Evolutionary conservation across 495 filamentous ascomycete genomes (phyloP).

Genomic region (Trichoderma gamsii): DNA sequence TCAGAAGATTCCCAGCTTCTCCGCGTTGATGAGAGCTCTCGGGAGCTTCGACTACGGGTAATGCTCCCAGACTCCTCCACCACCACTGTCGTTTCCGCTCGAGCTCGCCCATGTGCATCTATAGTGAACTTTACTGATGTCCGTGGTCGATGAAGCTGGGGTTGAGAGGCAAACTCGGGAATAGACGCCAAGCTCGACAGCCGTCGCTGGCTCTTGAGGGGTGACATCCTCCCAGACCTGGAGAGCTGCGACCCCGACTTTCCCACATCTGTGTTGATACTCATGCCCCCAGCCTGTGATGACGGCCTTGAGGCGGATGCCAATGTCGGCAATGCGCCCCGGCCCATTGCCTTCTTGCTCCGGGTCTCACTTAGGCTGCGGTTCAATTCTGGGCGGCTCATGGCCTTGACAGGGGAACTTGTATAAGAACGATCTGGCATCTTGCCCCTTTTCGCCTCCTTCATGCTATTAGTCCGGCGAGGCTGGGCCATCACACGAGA

Average conservation of each 20-base stretch:
- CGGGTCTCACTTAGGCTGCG: conserved; percentile 55
- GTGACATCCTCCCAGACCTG: conserved; percentile 44
- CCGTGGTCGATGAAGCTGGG: conserved; percentile 32
- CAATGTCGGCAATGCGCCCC: conserved; percentile 31
- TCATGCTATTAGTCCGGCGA: conserved; percentile 40
- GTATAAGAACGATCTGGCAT: conserved; percentile 38
- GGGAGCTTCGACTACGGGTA: conserved; percentile 20
- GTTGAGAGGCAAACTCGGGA: conserved; percentile 35
- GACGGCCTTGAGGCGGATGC: conserved; percentile 28
- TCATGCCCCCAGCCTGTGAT: conserved; percentile 20
- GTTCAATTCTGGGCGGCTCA: conserved; percentile 49
- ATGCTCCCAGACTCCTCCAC: conserved; percentile 24
- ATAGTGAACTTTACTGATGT: conserved; percentile 63
- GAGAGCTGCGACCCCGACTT: conserved; percentile 23
- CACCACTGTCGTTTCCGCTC: conserved; percentile 60
- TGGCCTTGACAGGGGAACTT: conserved; percentile 48
- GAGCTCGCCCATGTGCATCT: conserved; percentile 64
- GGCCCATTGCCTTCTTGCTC: conserved; percentile 31
- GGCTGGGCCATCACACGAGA: conserved; percentile 28
- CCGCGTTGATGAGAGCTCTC: conserved; percentile 18
- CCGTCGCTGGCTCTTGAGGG: conserved; percentile 44
- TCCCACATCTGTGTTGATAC: conserved; percentile 18
- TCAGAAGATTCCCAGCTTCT: conserved; percentile 38
- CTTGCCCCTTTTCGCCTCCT: conserved; percentile 30
- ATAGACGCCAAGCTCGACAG: conserved; percentile 45